Base-by-base conservation (phyloP, 2,329 filamentous ascomycete genomes). In the Fusarium tuaranense region DNA sequence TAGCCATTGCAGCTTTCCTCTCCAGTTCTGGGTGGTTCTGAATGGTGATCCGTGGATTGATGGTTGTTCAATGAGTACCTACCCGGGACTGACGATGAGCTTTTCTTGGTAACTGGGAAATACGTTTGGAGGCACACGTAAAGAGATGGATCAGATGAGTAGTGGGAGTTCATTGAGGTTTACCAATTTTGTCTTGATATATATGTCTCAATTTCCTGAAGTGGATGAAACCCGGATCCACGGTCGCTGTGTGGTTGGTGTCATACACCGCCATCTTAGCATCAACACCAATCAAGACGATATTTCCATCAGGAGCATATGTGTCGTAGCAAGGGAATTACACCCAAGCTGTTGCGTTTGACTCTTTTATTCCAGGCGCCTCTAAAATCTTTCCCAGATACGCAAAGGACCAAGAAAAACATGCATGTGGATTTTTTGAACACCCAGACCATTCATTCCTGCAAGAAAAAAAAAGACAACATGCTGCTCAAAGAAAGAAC, bases 401-500 rank as follows among this genome's bases (percentile, higher is more conserved):
- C 48, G 48, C 27, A 55, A 55, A 55, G 18, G 48, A 55, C 48
- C 27, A 55, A 55, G 48, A 55, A 55, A 55, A 55, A 55, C 48
- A 55, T 55, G 25, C 7, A 32, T 8, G 27, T 32, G 25, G 48
- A 32, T 32, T 55, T 55, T 53, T 55, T 55, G 48, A 55, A 55
- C 48, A 55, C 48, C 48, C 27, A 55, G 48, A 32, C 48, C 48
- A 32, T 51, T 30, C 46, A 30, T 55, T 32, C 48, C 48, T 55
- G 48, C 48, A 55, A 55, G 27, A 34, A 34, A 30, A 30, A 30
- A 53, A 53, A 55, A 32, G 16, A 55, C 25, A 55, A 55, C 48
- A 55, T 55, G 48, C 48, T 55, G 48, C 27, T 55, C 25, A 55
- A 55, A 55, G 48, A 55, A 55, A 55, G 48, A 55, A 55, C 48